phyloP scores from a whole-genome alignment of 192 early-diverging fungal genomes.

The Backusella australiensis region DNA sequence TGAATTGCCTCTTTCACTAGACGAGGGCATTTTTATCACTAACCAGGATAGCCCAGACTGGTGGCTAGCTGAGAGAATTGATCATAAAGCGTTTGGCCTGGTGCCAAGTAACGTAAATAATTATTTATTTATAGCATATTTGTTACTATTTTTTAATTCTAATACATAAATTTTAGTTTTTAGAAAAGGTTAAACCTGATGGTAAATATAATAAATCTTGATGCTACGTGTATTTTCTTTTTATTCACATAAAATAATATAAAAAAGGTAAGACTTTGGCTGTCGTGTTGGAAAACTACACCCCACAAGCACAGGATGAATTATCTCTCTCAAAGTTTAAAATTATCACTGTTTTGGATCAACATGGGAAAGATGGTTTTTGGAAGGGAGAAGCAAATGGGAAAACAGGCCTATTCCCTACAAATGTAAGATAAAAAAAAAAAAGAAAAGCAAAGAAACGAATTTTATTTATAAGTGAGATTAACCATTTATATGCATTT shows the following conservation, averaged over 20 bases:
- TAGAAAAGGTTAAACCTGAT: slow-evolving; percentile 9
- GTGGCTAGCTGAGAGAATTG: slow-evolving; percentile 45
- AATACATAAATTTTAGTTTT: slow-evolving; percentile 13
- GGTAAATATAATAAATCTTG: not conserved
- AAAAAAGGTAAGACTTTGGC: slow-evolving; percentile 38
- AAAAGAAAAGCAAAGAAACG: not conserved
- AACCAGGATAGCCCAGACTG: slow-evolving; percentile 50
- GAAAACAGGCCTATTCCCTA: slow-evolving; percentile 64
- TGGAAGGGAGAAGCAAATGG: slow-evolving; percentile 67
- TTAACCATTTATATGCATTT: not conserved
- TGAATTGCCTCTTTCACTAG: slow-evolving; percentile 55
- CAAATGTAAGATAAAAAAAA: slow-evolving; percentile 42
- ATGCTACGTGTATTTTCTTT: not conserved
- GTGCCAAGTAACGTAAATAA: slow-evolving; percentile 46
- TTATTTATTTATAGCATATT: not conserved
- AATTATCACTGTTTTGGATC: slow-evolving; percentile 64
- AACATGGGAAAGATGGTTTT: slow-evolving; percentile 60
- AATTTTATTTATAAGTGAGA: not conserved
- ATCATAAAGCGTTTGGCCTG: slow-evolving; percentile 33
- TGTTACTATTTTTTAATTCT: not conserved
- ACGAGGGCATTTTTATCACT: slow-evolving; percentile 54
- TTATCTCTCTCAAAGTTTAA: slow-evolving; percentile 61
- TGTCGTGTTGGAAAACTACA: slow-evolving; percentile 65
- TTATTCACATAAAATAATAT: not conserved
- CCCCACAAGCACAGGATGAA: slow-evolving; percentile 58